Conservation (phyloP, 108 stramenopile species). For the Cyclostephanos tholiformis region DNA sequence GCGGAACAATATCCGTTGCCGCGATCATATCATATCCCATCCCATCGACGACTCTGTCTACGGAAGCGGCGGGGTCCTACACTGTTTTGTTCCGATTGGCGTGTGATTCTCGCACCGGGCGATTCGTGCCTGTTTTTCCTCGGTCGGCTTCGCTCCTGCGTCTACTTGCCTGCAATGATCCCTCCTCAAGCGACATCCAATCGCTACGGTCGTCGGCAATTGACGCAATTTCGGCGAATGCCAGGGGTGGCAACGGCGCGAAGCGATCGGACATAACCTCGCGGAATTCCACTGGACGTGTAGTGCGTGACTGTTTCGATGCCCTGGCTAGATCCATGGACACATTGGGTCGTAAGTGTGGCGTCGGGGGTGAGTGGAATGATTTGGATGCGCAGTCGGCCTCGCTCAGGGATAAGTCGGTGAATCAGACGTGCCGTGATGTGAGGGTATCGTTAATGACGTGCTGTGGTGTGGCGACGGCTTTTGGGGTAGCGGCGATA, state of each 20-base stretch:
- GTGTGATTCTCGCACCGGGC: conserved; percentile 82
- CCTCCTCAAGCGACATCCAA: conserved; percentile 63
- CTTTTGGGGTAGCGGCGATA: conserved; percentile 76
- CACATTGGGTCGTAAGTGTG: conserved; percentile 78
- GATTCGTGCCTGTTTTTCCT: conserved; percentile 72
- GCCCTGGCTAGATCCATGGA: conserved; percentile 80
- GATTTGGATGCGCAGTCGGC: conserved; percentile 65
- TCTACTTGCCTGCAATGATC: conserved; percentile 75
- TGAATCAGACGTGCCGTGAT: conserved; percentile 72
- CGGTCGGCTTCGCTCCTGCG: conserved; percentile 64
- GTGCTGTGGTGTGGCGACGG: conserved; percentile 78
- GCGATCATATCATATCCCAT: conserved; percentile 61
- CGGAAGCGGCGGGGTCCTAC: conserved; percentile 20
- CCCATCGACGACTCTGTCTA: neutral
- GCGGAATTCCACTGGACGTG: conserved; percentile 60
- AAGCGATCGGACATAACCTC: conserved; percentile 22
- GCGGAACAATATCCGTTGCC: conserved; percentile 76
- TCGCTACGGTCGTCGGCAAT: conserved; percentile 50
- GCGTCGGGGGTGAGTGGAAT: conserved; percentile 85
- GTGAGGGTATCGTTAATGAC: conserved; percentile 67
- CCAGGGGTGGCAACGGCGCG: conserved; percentile 31
- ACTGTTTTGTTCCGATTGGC: conserved; percentile 77
- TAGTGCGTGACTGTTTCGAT: conserved; percentile 80
- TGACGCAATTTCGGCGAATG: conserved; percentile 15
- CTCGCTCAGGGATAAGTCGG: conserved; percentile 69